phyloP scores from a whole-genome alignment of 805 yeast species.

The Blastobotrys terrestris region DNA sequence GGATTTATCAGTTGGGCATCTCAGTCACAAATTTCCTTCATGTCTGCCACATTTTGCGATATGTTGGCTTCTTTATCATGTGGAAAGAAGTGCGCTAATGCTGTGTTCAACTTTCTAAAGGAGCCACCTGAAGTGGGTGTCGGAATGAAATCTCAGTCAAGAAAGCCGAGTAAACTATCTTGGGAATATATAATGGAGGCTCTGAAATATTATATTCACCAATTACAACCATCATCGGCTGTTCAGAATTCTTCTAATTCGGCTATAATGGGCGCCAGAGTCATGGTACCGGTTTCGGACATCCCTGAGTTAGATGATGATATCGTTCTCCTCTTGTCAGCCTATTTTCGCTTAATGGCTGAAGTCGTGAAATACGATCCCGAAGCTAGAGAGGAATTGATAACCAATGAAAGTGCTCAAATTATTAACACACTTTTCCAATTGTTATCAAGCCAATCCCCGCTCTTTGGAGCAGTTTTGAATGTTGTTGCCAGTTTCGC shows the following conservation, averaged over 20 bases:
- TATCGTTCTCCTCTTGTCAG: constrained; percentile 64
- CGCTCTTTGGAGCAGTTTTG: constrained; percentile 49
- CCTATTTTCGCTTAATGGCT: constrained; percentile 61
- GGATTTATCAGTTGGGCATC: constrained; percentile 91
- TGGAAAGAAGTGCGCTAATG: constrained; percentile 49
- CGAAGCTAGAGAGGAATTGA: constrained; percentile 29
- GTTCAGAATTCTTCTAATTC: neutral
- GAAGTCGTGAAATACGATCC: constrained; percentile 43
- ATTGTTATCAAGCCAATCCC: constrained; percentile 41
- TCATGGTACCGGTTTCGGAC: constrained; percentile 22
- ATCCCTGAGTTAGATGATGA: constrained; percentile 71
- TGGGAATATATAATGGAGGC: constrained; percentile 52
- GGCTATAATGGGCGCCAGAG: constrained; percentile 8
- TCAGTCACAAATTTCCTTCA: constrained; percentile 61
- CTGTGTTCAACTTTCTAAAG: constrained; percentile 17
- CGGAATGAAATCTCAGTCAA: neutral
- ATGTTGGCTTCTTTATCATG: constrained; percentile 70
- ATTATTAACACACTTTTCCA: constrained; percentile 37
- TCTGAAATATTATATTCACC: constrained; percentile 45
- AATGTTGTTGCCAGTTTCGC: constrained; percentile 54
- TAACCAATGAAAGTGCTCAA: constrained; percentile 9
- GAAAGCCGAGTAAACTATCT: constrained; percentile 31
- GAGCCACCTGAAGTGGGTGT: constrained; percentile 4
- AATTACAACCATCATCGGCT: constrained; percentile 27
- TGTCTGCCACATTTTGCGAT: constrained; percentile 74